Evolutionary conservation across 257 asterid genomes (phyloP).

Genomic region (Solanum paucissectum): DNA sequence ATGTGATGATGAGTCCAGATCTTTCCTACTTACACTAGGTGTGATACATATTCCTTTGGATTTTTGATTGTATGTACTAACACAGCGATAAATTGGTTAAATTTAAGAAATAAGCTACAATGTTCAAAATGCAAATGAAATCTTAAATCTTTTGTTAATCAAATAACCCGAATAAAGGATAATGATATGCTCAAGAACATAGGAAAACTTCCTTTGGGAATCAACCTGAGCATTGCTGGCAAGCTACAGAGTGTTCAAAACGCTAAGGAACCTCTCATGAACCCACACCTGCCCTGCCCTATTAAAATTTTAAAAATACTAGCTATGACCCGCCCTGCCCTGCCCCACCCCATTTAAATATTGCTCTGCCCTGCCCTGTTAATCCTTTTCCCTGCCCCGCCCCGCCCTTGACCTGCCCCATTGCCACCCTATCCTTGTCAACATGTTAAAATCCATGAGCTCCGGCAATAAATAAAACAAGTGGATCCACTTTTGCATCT

Average conservation of each 20-base stretch:
- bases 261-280: background rate
- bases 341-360: no score
- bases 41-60: background rate
- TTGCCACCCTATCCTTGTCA: background rate
- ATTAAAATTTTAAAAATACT: no score
- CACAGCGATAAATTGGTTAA: no score
- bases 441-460: background rate
- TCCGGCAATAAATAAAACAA: background rate
- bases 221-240: background rate
- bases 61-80: background rate
- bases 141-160: background rate
- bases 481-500: background rate
- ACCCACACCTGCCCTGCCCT: background rate
- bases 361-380: no score
- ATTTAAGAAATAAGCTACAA: background rate
- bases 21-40: background rate
- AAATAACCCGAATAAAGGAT: background rate
- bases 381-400: background rate
- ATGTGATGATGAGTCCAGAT: background rate
- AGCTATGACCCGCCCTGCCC: background rate
- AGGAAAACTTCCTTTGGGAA: background rate
- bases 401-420: background rate
- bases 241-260: background rate
- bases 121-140: background rate
- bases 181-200: background rate